Evolutionary conservation across 1,284 basidiomycete genomes (phyloP).

Genomic region (Neolentinus lepideus): DNA sequence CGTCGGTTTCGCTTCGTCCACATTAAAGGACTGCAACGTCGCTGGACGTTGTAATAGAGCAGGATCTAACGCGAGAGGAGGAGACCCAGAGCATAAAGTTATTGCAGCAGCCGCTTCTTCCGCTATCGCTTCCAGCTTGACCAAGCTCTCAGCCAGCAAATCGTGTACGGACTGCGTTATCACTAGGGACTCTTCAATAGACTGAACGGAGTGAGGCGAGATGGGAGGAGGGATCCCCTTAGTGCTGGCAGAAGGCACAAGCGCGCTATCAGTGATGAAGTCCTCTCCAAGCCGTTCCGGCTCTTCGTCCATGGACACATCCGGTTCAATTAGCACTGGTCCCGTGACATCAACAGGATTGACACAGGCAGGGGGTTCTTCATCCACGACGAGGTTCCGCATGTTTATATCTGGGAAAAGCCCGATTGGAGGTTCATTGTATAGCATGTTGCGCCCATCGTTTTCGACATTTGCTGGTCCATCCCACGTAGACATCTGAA

Average conservation of each 20-base stretch:
- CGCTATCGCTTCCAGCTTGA: not conserved
- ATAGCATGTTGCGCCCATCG: not conserved
- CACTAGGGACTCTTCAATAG: not conserved
- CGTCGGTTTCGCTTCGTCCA: too few species aligned
- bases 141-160: not conserved
- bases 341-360: conserved; percentile 40
- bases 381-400: conserved; percentile 18
- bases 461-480: conserved; percentile 2
- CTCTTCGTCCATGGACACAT: conserved; percentile 5
- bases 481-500: not conserved
- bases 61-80: not conserved
- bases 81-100: not conserved
- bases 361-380: conserved; percentile 24
- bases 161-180: not conserved
- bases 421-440: conserved; percentile 19
- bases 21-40: not conserved
- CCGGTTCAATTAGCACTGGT: not conserved
- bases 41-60: not conserved
- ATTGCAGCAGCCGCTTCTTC: not conserved
- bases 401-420: conserved; percentile 39
- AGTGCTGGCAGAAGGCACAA: not conserved
- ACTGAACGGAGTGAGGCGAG: not conserved
- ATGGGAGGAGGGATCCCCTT: not conserved
- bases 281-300: not conserved
- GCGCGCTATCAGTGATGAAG: not conserved